Evolutionary conservation across 2,329 filamentous ascomycete genomes (phyloP), one percentile per base, ranked within the genome.

Genomic region (Conoideocrella luteorostrata): DNA sequence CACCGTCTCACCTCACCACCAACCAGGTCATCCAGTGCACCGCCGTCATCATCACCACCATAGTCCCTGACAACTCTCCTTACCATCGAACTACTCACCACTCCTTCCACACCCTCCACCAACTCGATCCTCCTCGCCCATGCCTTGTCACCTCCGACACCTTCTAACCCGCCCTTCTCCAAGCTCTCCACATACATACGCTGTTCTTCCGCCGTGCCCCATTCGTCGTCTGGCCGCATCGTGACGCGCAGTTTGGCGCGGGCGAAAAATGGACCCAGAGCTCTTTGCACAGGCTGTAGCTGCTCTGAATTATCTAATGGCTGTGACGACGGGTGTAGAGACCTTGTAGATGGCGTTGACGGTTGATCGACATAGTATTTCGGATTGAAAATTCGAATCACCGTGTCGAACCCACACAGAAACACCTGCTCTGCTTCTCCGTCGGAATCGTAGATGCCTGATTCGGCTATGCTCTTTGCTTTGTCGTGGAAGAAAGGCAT

Each of bases 401-500:
- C 65, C 0, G 86, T 91, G 55, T 91, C 86, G 58, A 80, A 91
- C 22, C 87, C 87, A 2, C 80, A 76, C 3, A 90, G 74, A 55
- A 86, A 86, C 4, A 86, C 66, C 54, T 88, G 84, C 42, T 73
- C 66, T 7, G 60, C 56, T 9, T 7, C 39, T 7, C 35, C 12
- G 18, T 29, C 5, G 56, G n/a, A n/a, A n/a, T n/a, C 42, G 50
- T 77, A 80, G 29, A 68, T 66, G 0, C 66, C 65, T 0, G 62
- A 60, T 7, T 60, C 55, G 0, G 69, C 65, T 22, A 90, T 79
- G 1, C 77, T 78, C 11, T 56, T 52, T 7, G 79, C 78, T 64
- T 91, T 91, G 55, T 83, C 80, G 46, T 79, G 78, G 54, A 91
- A 93, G 58, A 83, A 89, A 0, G 86, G 82, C 54, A 77, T 71